Evolutionary conservation across 1,284 basidiomycete species (phyloP).

Genomic region (Microbotryum scabiosae): DNA sequence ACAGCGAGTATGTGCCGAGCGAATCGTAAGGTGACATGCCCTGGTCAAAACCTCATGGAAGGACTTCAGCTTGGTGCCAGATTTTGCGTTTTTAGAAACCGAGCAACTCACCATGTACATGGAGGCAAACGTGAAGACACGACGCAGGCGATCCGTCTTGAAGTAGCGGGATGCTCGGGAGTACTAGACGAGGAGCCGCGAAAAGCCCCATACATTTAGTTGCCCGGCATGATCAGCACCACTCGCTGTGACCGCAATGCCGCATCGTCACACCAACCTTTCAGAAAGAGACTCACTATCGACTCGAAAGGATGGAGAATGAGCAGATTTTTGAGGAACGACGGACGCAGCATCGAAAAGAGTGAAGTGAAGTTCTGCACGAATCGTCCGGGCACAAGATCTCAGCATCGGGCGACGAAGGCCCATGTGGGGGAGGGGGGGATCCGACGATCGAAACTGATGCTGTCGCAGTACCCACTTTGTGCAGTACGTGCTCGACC

Average conservation of each 20-base stretch:
- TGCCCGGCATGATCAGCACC: background rate
- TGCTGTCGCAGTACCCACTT: too few relatives aligned
- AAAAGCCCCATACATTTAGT: constrained; percentile 9
- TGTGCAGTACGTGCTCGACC: constrained; percentile 42
- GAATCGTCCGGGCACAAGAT: too few relatives aligned
- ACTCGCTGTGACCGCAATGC: background rate
- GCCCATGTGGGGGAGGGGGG: too few relatives aligned
- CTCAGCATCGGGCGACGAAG: too few relatives aligned
- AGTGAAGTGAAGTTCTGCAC: constrained; percentile 43
- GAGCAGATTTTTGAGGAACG: constrained; percentile 42
- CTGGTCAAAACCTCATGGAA: constrained; percentile 19
- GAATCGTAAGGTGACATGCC: constrained; percentile 49
- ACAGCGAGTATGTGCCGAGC: constrained; percentile 47
- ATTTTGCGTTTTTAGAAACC: background rate
- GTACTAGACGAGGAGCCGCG: constrained; percentile 34
- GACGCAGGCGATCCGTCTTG: constrained; percentile 45
- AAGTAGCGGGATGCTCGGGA: constrained; percentile 44
- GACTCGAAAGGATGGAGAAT: constrained; percentile 41
- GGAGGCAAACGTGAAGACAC: constrained; percentile 44
- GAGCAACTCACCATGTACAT: constrained; percentile 39
- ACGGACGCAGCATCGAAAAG: constrained; percentile 43
- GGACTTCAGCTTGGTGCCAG: background rate
- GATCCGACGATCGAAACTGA: too few relatives aligned
- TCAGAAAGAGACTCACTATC: constrained; percentile 11
- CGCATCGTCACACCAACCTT: background rate